Conservation (phyloP, 192 early-diverging fungal species). For the Backusella tuberculispora region DNA sequence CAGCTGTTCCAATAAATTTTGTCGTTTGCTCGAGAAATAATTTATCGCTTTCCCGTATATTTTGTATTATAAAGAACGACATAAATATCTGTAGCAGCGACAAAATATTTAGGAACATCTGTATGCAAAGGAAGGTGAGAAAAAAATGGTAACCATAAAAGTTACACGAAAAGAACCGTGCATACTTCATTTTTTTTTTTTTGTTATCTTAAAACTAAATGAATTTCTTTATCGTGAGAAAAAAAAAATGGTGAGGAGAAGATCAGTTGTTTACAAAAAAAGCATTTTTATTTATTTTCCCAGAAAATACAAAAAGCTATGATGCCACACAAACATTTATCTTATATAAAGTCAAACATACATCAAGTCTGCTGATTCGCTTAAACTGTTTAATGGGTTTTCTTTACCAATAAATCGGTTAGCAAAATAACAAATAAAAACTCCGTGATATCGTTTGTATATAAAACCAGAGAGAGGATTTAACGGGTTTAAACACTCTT, state of each 20-base stretch:
- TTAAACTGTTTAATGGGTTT: neutral
- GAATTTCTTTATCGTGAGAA: slow-evolving; percentile 9
- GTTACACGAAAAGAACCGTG: slow-evolving; percentile 15
- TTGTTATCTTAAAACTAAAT: neutral
- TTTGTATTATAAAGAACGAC: no score
- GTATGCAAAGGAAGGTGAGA: no score
- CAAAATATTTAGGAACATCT: neutral
- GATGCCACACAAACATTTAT: neutral
- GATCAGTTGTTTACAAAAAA: neutral
- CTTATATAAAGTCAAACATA: neutral
- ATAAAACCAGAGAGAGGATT: neutral
- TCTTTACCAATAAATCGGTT: neutral
- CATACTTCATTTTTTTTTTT: neutral
- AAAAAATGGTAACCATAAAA: neutral
- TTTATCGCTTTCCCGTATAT: no score
- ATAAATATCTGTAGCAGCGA: no score
- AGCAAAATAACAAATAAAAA: neutral
- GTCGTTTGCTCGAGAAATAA: no score
- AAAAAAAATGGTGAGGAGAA: slow-evolving; percentile 8
- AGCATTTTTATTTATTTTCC: slow-evolving; percentile 11
- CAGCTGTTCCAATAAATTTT: no score
- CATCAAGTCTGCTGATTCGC: neutral
- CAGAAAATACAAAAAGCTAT: neutral
- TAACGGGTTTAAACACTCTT: slow-evolving; percentile 1
- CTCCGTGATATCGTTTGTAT: neutral